Evolutionary conservation across 2,329 filamentous ascomycete species (phyloP).

Genomic region (Acrocalymma vagum): DNA sequence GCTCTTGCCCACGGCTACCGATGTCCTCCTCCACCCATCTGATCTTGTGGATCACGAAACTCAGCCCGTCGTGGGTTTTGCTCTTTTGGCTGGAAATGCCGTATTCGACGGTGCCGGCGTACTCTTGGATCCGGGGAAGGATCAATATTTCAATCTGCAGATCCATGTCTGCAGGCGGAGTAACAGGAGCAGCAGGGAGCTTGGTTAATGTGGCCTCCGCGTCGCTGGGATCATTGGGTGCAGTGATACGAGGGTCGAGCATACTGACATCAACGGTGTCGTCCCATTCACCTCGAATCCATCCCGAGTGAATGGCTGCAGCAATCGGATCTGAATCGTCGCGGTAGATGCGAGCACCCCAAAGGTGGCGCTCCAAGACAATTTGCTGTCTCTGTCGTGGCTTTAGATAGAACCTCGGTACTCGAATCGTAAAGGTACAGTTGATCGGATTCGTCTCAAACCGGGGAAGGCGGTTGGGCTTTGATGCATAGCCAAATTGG

Average conservation of each 20-base stretch:
- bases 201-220: constrained; percentile 53
- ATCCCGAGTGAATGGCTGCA: constrained; percentile 91
- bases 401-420: constrained; percentile 80
- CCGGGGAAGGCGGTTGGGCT: constrained; percentile 76
- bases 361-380: constrained; percentile 79
- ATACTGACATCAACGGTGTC: constrained; percentile 77
- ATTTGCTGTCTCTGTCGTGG: constrained; percentile 80
- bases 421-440: constrained; percentile 87
- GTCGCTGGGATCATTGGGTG: constrained; percentile 51
- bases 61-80: constrained; percentile 85
- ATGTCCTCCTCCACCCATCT: constrained; percentile 84
- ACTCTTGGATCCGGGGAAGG: constrained; percentile 79
- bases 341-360: constrained; percentile 94
- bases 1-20: constrained; percentile 47
- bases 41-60: constrained; percentile 82
- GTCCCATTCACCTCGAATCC: constrained; percentile 88
- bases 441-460: constrained; percentile 80
- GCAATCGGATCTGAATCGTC: constrained; percentile 95
- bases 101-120: constrained; percentile 76
- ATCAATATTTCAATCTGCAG: constrained; percentile 88
- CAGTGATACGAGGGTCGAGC: constrained; percentile 65
- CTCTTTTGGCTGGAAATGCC: constrained; percentile 86
- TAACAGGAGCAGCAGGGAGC: constrained; percentile 62
- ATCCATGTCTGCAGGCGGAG: constrained; percentile 74
- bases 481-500: constrained; percentile 66